Base-by-base conservation (phyloP, 164 flowering plant species). In the Malania oleifera region DNA sequence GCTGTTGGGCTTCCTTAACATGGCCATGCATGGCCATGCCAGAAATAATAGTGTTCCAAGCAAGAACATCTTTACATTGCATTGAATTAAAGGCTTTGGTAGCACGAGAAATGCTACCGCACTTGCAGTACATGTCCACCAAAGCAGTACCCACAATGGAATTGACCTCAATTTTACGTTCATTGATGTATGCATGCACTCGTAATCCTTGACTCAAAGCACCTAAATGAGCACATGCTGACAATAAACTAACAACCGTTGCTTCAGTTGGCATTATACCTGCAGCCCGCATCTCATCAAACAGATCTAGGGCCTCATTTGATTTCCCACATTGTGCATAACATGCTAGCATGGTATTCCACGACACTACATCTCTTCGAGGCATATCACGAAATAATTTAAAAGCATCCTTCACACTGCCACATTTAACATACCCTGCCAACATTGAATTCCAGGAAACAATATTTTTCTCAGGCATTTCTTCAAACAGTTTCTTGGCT, bases 391-490 rank as follows among this genome's bases (percentile, higher is more conserved):
- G 40, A 43, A 75, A 71, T 27, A 62, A 46, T 25, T 48, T 24
- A 17, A 37, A 19, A 1, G 75, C 75, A 34, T 38, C 64, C 41
- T 56, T 67, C 15, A 69, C 60, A 35, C 66, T 61, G 24, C 75
- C 75, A 63, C 70, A 66, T 44, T 75, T 72, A 10, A 65, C 70
- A 57, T 66, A 68, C 15, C 60, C 76, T 0, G 76, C 61, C 31
- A 75, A 47, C 79, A 75, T 63, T 1, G 79, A 66, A 56, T 75
- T 75, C 79, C 79, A 75, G n/a, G 76, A 73, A 17, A 63, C 56
- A 44, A 70, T 18, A 57, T 66, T 70, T 44, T 55, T 70, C 6
- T 40, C 48, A 31, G 77, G 74, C 66, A 69, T 73, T 57, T 66
- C 69, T 49, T 70, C 64, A 23, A 73, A 73, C 69, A 73, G 35